These are phyloP conservation scores for Cokeromyces recurvatus DNA, from an alignment of 371 early-diverging fungal genomes.

Conservation along the genomic window DNA sequence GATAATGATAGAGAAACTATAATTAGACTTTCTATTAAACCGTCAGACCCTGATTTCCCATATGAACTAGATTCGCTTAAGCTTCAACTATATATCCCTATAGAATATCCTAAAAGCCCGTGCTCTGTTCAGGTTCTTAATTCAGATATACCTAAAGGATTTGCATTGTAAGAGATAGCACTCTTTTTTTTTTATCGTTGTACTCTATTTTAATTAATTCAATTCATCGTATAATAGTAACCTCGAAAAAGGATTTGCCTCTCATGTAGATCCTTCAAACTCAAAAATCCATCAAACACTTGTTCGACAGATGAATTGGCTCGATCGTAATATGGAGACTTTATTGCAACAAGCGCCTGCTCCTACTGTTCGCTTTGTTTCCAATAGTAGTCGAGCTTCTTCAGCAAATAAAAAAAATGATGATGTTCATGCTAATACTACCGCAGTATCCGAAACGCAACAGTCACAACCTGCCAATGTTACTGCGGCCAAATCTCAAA, in stretches of 20 bases:
- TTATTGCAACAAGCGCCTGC: conserved; percentile 55
- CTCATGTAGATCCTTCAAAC: not conserved
- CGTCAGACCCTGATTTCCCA: conserved; percentile 75
- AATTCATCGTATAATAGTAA: conserved; percentile 8
- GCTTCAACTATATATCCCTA: conserved; percentile 48
- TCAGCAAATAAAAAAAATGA: too few species aligned
- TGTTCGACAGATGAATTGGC: conserved; percentile 53
- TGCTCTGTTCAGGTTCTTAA: conserved; percentile 53
- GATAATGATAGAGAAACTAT: conserved; percentile 19
- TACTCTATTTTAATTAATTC: too few species aligned
- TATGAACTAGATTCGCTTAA: conserved; percentile 62
- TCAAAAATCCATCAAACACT: conserved; percentile 28
- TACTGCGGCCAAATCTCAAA: too few species aligned
- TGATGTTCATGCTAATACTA: too few species aligned
- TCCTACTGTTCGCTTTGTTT: conserved; percentile 49
- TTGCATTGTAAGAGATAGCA: conserved; percentile 38
- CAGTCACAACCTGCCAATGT: too few species aligned
- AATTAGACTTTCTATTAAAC: conserved; percentile 45
- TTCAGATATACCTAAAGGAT: conserved; percentile 61
- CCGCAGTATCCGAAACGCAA: too few species aligned
- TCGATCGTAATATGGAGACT: conserved; percentile 53
- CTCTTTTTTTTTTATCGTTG: not conserved
- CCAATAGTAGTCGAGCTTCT: conserved; percentile 2
- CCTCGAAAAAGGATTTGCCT: conserved; percentile 14
- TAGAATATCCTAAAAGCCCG: conserved; percentile 31